A percentile compares a stretch with the other conserved stretches of the same genome.
These are phyloP conservation scores for Dalbergia cultrata DNA, from an alignment of 306 rosid genomes.

Conservation along the genomic window DNA sequence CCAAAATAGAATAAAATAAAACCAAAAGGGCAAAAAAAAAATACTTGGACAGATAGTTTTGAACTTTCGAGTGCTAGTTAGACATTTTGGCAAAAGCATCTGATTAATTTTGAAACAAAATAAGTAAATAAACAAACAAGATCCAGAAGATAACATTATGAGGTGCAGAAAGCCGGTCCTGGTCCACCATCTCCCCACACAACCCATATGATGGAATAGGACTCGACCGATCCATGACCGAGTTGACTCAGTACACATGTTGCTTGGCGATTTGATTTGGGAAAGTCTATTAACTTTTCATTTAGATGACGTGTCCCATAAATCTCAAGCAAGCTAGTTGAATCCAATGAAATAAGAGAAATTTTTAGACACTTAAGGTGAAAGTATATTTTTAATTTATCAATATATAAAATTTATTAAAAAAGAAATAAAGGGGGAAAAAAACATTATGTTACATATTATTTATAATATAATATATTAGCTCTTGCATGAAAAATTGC, in stretches of 20 bases:
- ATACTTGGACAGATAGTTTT: background rate
- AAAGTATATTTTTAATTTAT: too few species aligned
- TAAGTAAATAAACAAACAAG: conserved; percentile 33
- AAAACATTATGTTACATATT: background rate
- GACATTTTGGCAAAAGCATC: conserved; percentile 37
- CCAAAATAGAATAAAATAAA: conserved; percentile 21
- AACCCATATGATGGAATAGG: conserved; percentile 32
- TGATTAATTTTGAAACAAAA: conserved; percentile 11
- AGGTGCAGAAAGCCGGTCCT: conserved; percentile 22
- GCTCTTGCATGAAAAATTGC: background rate
- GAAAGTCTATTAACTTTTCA: conserved; percentile 20
- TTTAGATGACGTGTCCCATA: background rate
- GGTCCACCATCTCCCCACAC: conserved; percentile 50
- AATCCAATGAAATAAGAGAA: background rate
- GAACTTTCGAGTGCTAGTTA: conserved; percentile 22
- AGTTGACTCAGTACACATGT: conserved; percentile 41
- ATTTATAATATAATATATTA: background rate
- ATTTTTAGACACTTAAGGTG: too few species aligned
- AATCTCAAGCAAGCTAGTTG: background rate
- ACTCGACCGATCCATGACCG: conserved; percentile 42
- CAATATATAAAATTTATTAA: too few species aligned
- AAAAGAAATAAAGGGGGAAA: too few species aligned
- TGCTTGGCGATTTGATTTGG: conserved; percentile 11
- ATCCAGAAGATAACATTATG: conserved; percentile 29
- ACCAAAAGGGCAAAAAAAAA: background rate